Base-by-base conservation (phyloP, 2,329 filamentous ascomycete species). In the Cercospora berteroae region DNA sequence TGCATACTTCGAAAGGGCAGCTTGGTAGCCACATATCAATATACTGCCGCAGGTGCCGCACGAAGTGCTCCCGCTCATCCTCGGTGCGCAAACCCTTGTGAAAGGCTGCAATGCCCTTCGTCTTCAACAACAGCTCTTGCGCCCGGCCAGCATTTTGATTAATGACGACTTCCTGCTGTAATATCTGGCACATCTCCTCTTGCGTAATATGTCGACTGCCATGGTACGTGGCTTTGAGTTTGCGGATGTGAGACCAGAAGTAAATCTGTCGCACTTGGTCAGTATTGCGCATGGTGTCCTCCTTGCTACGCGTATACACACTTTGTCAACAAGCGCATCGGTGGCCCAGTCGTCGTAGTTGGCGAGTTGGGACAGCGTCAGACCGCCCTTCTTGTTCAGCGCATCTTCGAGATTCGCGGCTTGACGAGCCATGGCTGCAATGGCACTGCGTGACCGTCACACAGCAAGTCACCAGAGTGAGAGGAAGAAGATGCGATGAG, bases 341-440 rank as follows among this genome's bases (percentile, higher is more conserved):
- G 95, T 99, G 70, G 96, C 84, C 71, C 98, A 89, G 80, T 99
- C 95, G 81, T 99, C 95, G 83, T 98, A 98, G 60, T 90, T 90
- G 33, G 93, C 90, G 75, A 99, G 83, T 83, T 96, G 94, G 68
- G 90, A 89, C 74, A 98, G 84, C 7, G 93, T 97, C 74, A 99
- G 85, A 69, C 88, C 88, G 77, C 90, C 88, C 82, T 86, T 90
- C 80, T 90, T 87, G 69, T 82, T 71, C 71, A 81, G 74, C 76
- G 80, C 80, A 78, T 78, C 77, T 73, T 80, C 79, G 63, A 82
- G 76, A 67, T 83, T 72, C 62, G 74, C 76, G 23, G 75, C 72
- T 52, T 75, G 71, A 29, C 69, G 71, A 27, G 76, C 71, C 75
- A 77, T 75, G 31, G 16, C 71, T 44, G 44, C 62, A 50, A 33